phyloP scores from a whole-genome alignment of 345 rosid species.

The Brassica nigra region DNA sequence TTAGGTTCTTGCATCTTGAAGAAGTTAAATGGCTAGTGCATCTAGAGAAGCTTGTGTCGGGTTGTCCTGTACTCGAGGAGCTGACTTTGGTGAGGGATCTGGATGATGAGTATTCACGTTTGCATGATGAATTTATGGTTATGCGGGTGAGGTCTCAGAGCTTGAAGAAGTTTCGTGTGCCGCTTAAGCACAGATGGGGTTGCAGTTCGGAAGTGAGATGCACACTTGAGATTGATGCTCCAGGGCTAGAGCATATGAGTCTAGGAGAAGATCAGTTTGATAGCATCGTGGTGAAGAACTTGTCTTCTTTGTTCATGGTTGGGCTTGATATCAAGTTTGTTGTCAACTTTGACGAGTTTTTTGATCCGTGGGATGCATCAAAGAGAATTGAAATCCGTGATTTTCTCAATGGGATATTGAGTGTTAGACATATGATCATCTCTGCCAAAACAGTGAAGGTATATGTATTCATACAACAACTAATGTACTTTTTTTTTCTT shows the following conservation, averaged over 20 bases:
- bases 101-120: neutral
- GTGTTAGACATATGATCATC: constrained; percentile 28
- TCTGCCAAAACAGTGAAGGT: constrained; percentile 22
- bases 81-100: neutral
- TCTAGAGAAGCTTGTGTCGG: neutral
- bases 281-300: constrained; percentile 8
- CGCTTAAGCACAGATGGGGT: neutral
- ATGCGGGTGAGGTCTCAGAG: neutral
- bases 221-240: constrained; percentile 16
- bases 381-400: constrained; percentile 2
- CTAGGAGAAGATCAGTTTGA: neutral
- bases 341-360: neutral
- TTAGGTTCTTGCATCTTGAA: neutral
- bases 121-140: neutral
- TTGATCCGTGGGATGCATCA: neutral
- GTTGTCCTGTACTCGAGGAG: constrained; percentile 1
- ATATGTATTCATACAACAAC: neutral
- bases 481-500: neutral
- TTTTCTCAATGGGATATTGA: neutral
- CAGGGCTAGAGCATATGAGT: constrained; percentile 15
- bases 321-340: constrained; percentile 6
- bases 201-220: neutral
- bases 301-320: neutral
- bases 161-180: constrained; percentile 4
- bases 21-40: neutral